Evolutionary conservation across 345 rosid genomes (phyloP), one percentile per base, ranked within the genome.

Genomic region (Cardamine chenopodiifolia): DNA sequence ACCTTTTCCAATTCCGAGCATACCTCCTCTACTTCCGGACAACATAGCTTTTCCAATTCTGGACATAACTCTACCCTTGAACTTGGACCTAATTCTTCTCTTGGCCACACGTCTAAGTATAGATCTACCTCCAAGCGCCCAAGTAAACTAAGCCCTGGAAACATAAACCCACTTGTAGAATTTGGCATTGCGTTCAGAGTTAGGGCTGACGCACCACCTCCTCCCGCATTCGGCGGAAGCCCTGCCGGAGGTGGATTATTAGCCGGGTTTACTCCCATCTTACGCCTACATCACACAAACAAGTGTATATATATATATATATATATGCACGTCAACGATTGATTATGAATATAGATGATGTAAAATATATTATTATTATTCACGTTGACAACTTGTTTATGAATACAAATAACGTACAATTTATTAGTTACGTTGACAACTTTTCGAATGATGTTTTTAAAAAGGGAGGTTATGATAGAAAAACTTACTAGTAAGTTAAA

Each of bases 191-290:
- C 9, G 1, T 9, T 32, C 37, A 34, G 37, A 34, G 32, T 8
- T 28, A 6, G 42, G 4, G 42, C 7, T 39, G 64, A 22, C 2
- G 12, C 48, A 53, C 1, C 52, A 26, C 63, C 53, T 1, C 29
- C 71, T 5, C 11, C 60, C 0, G 15, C 23, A n/a, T 22, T 61
- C 14, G 79, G 79, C 1, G 73, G 73, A 48, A 72, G 20, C 29
- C 73, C 79, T 52, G 1, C 1, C 1, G 74, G 74, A 20, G 64
- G 57, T 62, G 79, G 79, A 75, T 68, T 67, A n/a, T 75, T 1
- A 15, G n/a, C 19, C 8, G 63, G 40, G 26, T 54, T 62, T 44
- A 54, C 59, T 69, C 79, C 79, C 59, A 62, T 18, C 52, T 40
- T 62, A 54, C 39, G 44, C 59, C 79, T 76, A 62, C 42, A 76